Base-by-base conservation (phyloP, 208 protist species). In the Crithidia brevicula region DNA sequence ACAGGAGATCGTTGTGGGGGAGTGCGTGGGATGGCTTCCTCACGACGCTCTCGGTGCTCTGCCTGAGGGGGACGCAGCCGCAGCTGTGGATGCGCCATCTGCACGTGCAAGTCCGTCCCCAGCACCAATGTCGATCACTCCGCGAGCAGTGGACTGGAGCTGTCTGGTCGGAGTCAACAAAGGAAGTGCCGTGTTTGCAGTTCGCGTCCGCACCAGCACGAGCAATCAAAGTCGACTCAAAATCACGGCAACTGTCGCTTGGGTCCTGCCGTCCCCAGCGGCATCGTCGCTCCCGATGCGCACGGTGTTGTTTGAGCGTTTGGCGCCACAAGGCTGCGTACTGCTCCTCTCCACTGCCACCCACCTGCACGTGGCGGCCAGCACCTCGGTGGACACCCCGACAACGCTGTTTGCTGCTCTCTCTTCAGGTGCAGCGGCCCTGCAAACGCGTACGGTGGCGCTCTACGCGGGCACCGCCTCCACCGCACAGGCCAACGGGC, bases 11-110 rank as follows among this genome's bases (percentile, higher is more conserved):
- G 63, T 77, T n/a, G 81, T 87, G 2, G 85, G 79, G 18, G 71
- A 85, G 63, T 88, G 67, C 38, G 81, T 90, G 13, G 77, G 65
- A 7, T 90, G 84, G 84, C 49, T 85, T 4, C 60, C 76, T 22
- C 43, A 49, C 27, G 68, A 76, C 27, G 30, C 20, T 13, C 61
- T 61, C 33, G 60, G 56, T 10, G 31, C 30, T 18, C 28, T 28
- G 43, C 23, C 30, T 1, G 45, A 42, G 22, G 65, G 47, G n/a
- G 16, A 38, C 13, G 45, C 57, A 13, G 30, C 56, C 0, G 20
- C 18, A 0, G 47, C 16, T 16, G 31, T 1, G 28, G 36, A 30
- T 22, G 49, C 33, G 1, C 18, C 20, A 7, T 27, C 33, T 15
- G 34, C 33, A 2, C 31, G 33, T 16, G 52, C 15, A 20, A 58